Conservation (phyloP, 164 flowering plant genomes). For the Aristolochia californica region DNA sequence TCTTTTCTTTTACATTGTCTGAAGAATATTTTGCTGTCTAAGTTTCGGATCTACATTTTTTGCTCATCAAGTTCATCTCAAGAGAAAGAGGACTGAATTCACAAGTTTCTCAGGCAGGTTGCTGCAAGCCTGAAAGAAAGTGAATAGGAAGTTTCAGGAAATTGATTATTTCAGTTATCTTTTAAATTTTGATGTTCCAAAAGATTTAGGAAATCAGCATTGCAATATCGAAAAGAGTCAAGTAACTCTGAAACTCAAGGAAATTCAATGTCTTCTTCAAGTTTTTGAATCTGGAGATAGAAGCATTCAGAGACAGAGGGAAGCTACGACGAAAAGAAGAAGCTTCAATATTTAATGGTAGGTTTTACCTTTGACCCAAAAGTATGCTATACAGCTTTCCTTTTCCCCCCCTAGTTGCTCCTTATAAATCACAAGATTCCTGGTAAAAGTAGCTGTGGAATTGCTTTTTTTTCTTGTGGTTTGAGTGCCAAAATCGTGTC, state of each 20-base stretch:
- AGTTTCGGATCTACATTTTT: too few species aligned
- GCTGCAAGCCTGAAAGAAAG: too few species aligned
- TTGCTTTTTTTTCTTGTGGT: conserved; percentile 11
- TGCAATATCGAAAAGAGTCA: too few species aligned
- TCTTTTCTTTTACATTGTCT: too few species aligned
- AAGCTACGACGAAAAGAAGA: background rate
- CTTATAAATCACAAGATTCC: conserved; percentile 18
- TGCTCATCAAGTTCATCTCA: too few species aligned
- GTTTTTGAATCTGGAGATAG: background rate
- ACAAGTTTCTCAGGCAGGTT: too few species aligned
- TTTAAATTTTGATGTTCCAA: too few species aligned
- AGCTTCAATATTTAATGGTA: conserved; percentile 3
- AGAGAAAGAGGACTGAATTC: too few species aligned
- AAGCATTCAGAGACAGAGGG: background rate
- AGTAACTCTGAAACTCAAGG: background rate
- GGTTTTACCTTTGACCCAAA: conserved; percentile 15
- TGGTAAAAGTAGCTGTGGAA: conserved; percentile 12
- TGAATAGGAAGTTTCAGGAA: too few species aligned
- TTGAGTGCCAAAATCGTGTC: conserved; percentile 8
- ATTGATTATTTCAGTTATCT: too few species aligned
- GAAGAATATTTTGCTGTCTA: too few species aligned
- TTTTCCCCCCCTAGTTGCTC: conserved; percentile 10
- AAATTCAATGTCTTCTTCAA: background rate
- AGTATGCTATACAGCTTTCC: background rate
- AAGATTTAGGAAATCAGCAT: too few species aligned